phyloP scores from a whole-genome alignment of 352 stramenopile genomes.

The Pythium plurisporium region DNA sequence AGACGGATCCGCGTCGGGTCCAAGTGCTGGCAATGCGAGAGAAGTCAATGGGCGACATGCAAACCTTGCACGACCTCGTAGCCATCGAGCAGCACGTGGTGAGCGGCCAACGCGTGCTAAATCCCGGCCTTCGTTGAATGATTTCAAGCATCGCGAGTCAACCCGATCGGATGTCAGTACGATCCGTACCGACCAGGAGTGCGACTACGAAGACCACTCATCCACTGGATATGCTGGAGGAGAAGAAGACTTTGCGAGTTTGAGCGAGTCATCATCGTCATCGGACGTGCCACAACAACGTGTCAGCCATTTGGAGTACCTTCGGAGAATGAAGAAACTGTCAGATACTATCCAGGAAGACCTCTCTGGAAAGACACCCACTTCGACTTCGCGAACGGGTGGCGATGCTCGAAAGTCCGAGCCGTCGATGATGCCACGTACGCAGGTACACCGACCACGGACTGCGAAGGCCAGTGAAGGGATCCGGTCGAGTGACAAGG shows the following conservation, averaged over 20 bases:
- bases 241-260: constrained; percentile 21
- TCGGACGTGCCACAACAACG: constrained; percentile 46
- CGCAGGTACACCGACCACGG: no score
- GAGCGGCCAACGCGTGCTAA: no score
- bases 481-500: no score
- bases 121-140: no score
- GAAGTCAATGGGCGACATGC: neutral
- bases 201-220: constrained; percentile 1
- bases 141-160: neutral
- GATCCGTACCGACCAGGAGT: neutral
- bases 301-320: constrained; percentile 64
- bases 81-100: no score
- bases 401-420: neutral
- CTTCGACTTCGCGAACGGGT: no score
- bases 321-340: constrained; percentile 61
- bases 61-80: neutral
- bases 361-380: constrained; percentile 5
- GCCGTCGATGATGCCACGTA: neutral
- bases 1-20: neutral
- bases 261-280: neutral
- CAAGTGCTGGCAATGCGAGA: neutral
- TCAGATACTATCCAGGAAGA: constrained; percentile 65
- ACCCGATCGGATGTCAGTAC: neutral
- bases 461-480: no score
- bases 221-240: constrained; percentile 23